Base-by-base conservation (phyloP, 805 yeast genomes). In the Candida adriatica region DNA sequence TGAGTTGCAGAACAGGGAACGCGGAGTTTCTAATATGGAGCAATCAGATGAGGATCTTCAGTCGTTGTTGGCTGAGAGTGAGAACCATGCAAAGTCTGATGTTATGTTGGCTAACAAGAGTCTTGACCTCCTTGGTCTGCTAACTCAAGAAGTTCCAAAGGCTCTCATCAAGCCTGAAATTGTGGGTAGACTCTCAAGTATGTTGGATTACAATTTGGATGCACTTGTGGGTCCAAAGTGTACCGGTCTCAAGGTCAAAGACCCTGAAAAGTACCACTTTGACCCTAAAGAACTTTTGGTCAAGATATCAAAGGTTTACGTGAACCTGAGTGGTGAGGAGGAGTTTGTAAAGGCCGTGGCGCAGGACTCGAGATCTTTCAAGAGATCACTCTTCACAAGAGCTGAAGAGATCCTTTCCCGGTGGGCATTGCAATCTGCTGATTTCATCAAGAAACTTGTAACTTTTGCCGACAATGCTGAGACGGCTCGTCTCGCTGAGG, bases 221-320 rank as follows among this genome's bases (percentile, higher is more conserved):
- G 86, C 90, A n/a, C 65, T 92, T 57, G 96, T 87, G 16, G 99
- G 99, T 1, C 96, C 97, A 11, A 81, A 82, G 51, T 88, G 95
- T 61, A 73, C 88, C 8, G 87, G 82, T 30, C 70, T 92, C 46
- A 86, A 84, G 51, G 98, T 92, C 18, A 68, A 70, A 37, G 70
- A 80, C 40, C 96, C 96, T 0, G 84, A 79, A 42, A 73, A 76
- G 44, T 88, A 87, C 52, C 72, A 75, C 18, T 92, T 92, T 56
- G 75, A 84, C 46, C 96, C 98, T 5, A 75, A 75, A 38, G 69
- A 67, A 26, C 64, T 86, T 31, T 66, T 92, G 37, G 64, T 72
- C 13, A 78, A 76, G 38, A 66, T 92, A 26, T 73, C 84, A 40
- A 76, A 80, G 26, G 79, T 90, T 22, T 92, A 77, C 55, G 70